A percentile compares a stretch with the other conserved stretches of the same genome.
Conservation (phyloP, 2,329 filamentous ascomycete genomes). For the Talaromyces sp. region DNA sequence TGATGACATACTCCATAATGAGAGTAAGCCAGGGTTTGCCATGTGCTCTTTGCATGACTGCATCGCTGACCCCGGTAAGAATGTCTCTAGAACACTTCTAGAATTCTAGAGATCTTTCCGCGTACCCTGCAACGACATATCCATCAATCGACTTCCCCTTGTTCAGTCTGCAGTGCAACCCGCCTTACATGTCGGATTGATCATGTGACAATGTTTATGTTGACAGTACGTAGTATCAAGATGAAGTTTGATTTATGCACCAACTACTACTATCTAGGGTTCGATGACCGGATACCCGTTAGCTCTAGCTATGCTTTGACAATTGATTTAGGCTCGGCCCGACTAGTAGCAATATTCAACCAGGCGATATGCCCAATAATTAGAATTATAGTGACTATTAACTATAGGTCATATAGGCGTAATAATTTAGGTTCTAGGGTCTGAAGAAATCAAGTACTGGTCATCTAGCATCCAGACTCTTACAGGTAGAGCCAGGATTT, state of each 20-base stretch:
- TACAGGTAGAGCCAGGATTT: not conserved
- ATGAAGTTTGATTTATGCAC: not conserved
- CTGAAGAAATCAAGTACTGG: not conserved
- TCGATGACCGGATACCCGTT: not conserved
- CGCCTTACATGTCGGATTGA: not conserved
- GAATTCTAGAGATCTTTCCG: not conserved
- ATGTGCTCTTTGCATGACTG: not conserved
- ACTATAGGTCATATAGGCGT: not conserved
- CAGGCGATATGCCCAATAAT: not conserved
- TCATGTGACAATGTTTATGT: not conserved
- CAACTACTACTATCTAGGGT: not conserved
- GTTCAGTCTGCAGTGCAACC: not conserved
- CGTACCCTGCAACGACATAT: not conserved
- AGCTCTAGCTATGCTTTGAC: not conserved
- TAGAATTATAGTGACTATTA: not conserved
- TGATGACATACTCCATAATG: not conserved
- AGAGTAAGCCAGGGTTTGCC: not conserved
- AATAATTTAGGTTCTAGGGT: not conserved
- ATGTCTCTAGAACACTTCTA: conserved; percentile 2
- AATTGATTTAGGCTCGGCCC: not conserved
- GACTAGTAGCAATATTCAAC: not conserved
- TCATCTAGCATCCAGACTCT: not conserved
- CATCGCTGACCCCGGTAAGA: not conserved
- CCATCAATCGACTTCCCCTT: not conserved
- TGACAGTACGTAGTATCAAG: not conserved